A percentile compares a stretch with the other conserved stretches of the same genome.
phyloP scores from a whole-genome alignment of 1,284 basidiomycete genomes.

The Athelia sp. region DNA sequence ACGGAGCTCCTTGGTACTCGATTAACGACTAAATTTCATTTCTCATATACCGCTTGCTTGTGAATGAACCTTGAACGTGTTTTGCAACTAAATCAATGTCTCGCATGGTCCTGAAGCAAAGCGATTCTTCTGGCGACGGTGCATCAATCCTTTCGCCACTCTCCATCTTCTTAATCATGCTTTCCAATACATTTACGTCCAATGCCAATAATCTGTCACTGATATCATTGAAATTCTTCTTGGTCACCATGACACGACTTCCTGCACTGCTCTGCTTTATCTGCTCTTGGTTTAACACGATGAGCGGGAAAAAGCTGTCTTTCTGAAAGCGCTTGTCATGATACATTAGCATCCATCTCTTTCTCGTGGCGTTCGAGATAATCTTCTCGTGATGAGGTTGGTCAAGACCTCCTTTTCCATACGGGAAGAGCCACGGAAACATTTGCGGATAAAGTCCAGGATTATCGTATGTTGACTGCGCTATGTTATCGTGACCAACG shows the following conservation, averaged over 20 bases:
- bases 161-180: slow-evolving; percentile 14
- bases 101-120: slow-evolving; percentile 26
- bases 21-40: slow-evolving; percentile 8
- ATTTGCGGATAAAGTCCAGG: slow-evolving; percentile 19
- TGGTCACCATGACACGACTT: slow-evolving; percentile 22
- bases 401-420: slow-evolving; percentile 18
- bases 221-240: slow-evolving; percentile 15
- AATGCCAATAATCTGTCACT: slow-evolving; percentile 11
- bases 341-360: slow-evolving; percentile 26
- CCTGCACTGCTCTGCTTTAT: no score
- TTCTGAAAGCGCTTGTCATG: slow-evolving; percentile 34
- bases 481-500: slow-evolving; percentile 10
- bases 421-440: slow-evolving; percentile 25
- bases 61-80: slow-evolving; percentile 5
- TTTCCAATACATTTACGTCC: slow-evolving; percentile 8
- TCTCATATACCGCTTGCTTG: slow-evolving; percentile 1
- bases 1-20: slow-evolving; percentile 1
- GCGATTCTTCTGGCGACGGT: slow-evolving; percentile 24
- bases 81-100: slow-evolving; percentile 22
- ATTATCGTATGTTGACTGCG: slow-evolving; percentile 19
- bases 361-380: slow-evolving; percentile 12
- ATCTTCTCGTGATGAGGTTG: slow-evolving; percentile 4
- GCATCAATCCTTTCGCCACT: slow-evolving; percentile 16
- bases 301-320: no score
- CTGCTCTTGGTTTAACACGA: no score